Base-by-base conservation (phyloP, 176 grass and related monocot genomes). In the Bolboschoenus planiculmis region DNA sequence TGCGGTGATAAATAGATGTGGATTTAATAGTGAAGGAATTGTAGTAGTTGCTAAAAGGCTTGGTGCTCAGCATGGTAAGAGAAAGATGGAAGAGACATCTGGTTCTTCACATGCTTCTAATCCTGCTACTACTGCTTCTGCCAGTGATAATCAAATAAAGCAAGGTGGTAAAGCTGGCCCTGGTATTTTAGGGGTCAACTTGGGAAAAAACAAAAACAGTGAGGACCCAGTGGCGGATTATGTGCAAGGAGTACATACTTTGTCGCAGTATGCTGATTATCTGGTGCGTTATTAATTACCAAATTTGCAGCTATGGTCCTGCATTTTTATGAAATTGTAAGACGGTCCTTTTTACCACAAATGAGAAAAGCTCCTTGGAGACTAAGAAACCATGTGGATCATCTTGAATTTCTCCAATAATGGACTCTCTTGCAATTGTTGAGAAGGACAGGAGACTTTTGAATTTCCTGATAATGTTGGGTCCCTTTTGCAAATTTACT, bases 191-290 rank as follows among this genome's bases (percentile, higher is more conserved):
- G 96, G 96, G 36, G 93, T 99, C 40, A 99, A 99, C 88, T 87
- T 99, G 26, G 96, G 96, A 54, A 99, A 99, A 86, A 99, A 99
- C 83, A 99, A 99, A 85, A 90, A 82, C 74, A 99, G 86, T 81
- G 92, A 95, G 90, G 96, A 99, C 89, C 93, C 93, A 42, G 81
- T 91, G 85, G 88, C 92, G 85, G 96, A 99, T 79, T 99, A 95
- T 13, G 93, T 99, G 58, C 93, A 99, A 93, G 96, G 96, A 81
- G 87, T 99, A 82, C 96, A 99, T 93, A 95, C 91, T 9, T 90
- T 99, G 79, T 99, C 96, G 14, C 96, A 99, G 40, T 99, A 99
- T 91, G 96, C 93, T 65, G 93, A 99, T 85, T 99, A 99, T 87
- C 79, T 99, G 93, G 96, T 99, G 90, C 82, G 23, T 62, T 85